Conservation (phyloP, 768 basidiomycete genomes). For the Boletus subcaerulescens region DNA sequence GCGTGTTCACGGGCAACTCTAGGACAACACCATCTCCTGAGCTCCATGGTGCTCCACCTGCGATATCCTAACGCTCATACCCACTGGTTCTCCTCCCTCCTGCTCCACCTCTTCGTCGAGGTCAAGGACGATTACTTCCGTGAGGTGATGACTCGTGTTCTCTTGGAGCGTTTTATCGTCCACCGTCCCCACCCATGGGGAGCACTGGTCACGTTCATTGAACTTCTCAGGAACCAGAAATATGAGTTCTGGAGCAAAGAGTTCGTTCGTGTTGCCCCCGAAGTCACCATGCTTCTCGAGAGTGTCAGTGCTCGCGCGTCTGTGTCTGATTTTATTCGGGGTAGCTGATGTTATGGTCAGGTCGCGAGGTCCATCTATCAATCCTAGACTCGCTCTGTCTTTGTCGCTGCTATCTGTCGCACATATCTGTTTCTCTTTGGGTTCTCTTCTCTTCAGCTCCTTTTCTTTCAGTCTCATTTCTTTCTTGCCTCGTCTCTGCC, state of each 20-base stretch:
- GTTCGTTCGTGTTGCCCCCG: slow-evolving; percentile 80
- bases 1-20: slow-evolving; percentile 1
- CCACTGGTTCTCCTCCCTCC: slow-evolving; percentile 92
- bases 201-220: slow-evolving; percentile 88
- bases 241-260: slow-evolving; percentile 91
- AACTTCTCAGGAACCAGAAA: slow-evolving; percentile 84
- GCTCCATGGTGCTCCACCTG: slow-evolving; percentile 89
- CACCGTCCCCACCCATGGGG: slow-evolving; percentile 98
- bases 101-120: slow-evolving; percentile 84
- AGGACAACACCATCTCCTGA: slow-evolving; percentile 96
- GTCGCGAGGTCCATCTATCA: slow-evolving; percentile 77
- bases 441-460: slow-evolving; percentile 34
- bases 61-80: slow-evolving; percentile 99
- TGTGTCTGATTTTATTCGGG: neutral
- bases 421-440: slow-evolving; percentile 71
- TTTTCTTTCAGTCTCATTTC: slow-evolving; percentile 2
- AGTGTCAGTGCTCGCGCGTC: slow-evolving; percentile 51
- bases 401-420: slow-evolving; percentile 74
- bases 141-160: slow-evolving; percentile 83
- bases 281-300: slow-evolving; percentile 82
- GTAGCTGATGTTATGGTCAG: slow-evolving; percentile 35
- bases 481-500: slow-evolving; percentile 21
- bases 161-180: slow-evolving; percentile 91
- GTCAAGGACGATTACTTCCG: slow-evolving; percentile 73
- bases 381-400: slow-evolving; percentile 63